Conservation (phyloP, 129 eudicot species). For the Tanacetum coccineum region DNA sequence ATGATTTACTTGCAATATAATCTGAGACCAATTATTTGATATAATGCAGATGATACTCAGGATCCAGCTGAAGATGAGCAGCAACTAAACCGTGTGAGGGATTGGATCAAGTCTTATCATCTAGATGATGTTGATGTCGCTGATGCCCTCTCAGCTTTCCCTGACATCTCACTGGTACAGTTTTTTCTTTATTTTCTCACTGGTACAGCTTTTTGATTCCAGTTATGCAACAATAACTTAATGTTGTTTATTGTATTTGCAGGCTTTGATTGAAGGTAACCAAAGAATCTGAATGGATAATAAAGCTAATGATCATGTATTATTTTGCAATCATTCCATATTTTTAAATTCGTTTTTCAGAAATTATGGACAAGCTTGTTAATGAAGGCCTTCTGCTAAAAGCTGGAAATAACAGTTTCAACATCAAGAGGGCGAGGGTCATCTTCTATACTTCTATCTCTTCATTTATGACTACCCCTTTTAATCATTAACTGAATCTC, state of each 20-base stretch:
- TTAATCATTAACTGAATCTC: slow-evolving; percentile 18
- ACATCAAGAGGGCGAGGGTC: slow-evolving; percentile 62
- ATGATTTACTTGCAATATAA: not conserved
- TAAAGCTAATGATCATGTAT: slow-evolving; percentile 1
- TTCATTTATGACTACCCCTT: not conserved
- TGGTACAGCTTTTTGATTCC: slow-evolving; percentile 43
- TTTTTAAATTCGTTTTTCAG: slow-evolving; percentile 36
- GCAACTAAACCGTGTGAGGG: slow-evolving; percentile 68
- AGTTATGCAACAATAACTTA: slow-evolving; percentile 13
- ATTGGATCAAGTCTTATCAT: slow-evolving; percentile 74
- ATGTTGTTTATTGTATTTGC: slow-evolving; percentile 30
- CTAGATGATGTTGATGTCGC: slow-evolving; percentile 60
- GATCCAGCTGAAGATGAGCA: slow-evolving; percentile 88
- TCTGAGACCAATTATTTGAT: not conserved
- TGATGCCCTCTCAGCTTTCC: slow-evolving; percentile 80
- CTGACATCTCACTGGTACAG: slow-evolving; percentile 79
- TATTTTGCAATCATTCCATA: not conserved
- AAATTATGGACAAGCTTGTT: slow-evolving; percentile 78
- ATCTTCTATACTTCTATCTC: slow-evolving; percentile 14
- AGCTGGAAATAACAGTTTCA: slow-evolving; percentile 47
- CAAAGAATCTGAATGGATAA: slow-evolving; percentile 15
- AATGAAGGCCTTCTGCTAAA: slow-evolving; percentile 54
- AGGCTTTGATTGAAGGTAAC: slow-evolving; percentile 91
- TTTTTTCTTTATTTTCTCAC: slow-evolving; percentile 45
- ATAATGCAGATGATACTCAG: slow-evolving; percentile 76